These are phyloP conservation scores for Hypoxylon cercidicola DNA, from an alignment of 495 filamentous ascomycete species.

Conservation along the genomic window DNA sequence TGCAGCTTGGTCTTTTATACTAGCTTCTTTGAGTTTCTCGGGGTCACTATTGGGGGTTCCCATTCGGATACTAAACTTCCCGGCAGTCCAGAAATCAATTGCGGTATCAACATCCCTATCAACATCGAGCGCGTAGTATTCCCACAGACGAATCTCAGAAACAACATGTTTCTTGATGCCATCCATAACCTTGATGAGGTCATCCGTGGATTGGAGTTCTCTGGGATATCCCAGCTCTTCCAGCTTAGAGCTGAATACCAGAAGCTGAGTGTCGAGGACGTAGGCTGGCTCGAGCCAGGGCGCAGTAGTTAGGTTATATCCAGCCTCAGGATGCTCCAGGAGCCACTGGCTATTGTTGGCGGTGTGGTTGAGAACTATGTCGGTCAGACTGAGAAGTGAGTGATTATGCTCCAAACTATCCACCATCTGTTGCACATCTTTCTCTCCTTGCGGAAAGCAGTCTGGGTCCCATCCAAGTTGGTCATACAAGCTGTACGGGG, in stretches of 20 bases:
- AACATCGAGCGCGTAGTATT: slow-evolving; percentile 89
- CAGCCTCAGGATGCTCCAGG: slow-evolving; percentile 92
- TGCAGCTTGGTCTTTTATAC: slow-evolving; percentile 61
- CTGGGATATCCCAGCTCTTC: slow-evolving; percentile 75
- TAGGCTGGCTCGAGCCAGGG: slow-evolving; percentile 92
- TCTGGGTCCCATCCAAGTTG: slow-evolving; percentile 86
- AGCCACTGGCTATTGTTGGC: slow-evolving; percentile 96
- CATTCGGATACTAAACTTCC: slow-evolving; percentile 59
- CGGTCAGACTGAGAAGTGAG: slow-evolving; percentile 87
- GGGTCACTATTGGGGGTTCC: slow-evolving; percentile 54
- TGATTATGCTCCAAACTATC: slow-evolving; percentile 85
- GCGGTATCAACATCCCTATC: slow-evolving; percentile 74
- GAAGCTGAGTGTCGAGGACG: slow-evolving; percentile 83
- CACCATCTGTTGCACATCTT: slow-evolving; percentile 81
- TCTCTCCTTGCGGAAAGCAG: slow-evolving; percentile 86
- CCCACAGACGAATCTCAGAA: slow-evolving; percentile 81
- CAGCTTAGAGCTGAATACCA: slow-evolving; percentile 79
- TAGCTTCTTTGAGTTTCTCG: slow-evolving; percentile 55
- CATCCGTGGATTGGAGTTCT: slow-evolving; percentile 72
- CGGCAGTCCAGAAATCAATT: slow-evolving; percentile 74
- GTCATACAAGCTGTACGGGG: slow-evolving; percentile 95
- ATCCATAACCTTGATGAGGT: slow-evolving; percentile 86
- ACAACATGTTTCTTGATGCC: slow-evolving; percentile 83
- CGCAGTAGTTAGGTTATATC: slow-evolving; percentile 92
- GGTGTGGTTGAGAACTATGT: slow-evolving; percentile 99